phyloP scores from a whole-genome alignment of 768 basidiomycete genomes.

The Lactifluus hygrophoroides region DNA sequence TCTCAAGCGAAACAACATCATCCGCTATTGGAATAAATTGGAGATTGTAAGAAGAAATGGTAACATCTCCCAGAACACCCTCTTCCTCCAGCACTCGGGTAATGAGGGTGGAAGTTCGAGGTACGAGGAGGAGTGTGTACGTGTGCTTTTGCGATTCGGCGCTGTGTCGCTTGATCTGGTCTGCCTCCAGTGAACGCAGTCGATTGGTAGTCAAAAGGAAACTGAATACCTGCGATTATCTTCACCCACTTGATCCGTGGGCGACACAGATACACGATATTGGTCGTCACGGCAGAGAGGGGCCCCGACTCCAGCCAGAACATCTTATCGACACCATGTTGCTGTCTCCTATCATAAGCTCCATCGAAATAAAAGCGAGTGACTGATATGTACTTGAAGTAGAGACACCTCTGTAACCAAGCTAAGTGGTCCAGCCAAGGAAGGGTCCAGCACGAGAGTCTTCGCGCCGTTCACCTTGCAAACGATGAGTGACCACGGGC shows the following conservation, averaged over 20 bases:
- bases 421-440: conserved; percentile 84
- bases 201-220: conserved; percentile 2
- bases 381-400: conserved; percentile 56
- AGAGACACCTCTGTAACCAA: conserved; percentile 91
- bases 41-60: conserved; percentile 78
- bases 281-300: conserved; percentile 71
- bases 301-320: conserved; percentile 96
- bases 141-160: conserved; percentile 66
- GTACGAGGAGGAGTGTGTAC: conserved; percentile 83
- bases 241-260: conserved; percentile 79
- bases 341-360: conserved; percentile 38
- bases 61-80: conserved; percentile 95
- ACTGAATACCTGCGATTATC: conserved; percentile 77
- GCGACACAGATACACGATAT: conserved; percentile 88
- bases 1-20: conserved; percentile 86
- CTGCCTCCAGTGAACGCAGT: conserved; percentile 37
- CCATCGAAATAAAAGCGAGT: not conserved
- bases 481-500: not conserved
- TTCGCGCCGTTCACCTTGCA: conserved; percentile 83
- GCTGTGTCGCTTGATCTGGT: conserved; percentile 82
- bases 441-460: conserved; percentile 88
- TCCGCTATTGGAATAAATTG: conserved; percentile 92
- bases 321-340: conserved; percentile 99
- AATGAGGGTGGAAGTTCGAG: conserved; percentile 79
- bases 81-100: conserved; percentile 86